Base-by-base conservation (phyloP, 345 rosid genomes). In the Dipteronia sinensis region DNA sequence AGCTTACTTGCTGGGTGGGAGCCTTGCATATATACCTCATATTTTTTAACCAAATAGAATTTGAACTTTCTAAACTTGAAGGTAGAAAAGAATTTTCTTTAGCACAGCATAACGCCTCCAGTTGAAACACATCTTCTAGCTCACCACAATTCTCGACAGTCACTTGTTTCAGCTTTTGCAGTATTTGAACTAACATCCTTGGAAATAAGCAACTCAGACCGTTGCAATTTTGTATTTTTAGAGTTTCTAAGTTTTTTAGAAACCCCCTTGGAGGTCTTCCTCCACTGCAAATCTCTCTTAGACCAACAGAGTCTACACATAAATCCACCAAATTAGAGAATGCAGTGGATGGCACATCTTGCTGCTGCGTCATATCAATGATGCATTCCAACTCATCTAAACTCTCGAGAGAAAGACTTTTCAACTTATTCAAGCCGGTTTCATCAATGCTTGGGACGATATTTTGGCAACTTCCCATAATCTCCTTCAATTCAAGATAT, bases 281-380 rank as follows among this genome's bases (percentile, higher is more conserved):
- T 64, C 67, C 72, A 16, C 67, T 15, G 51, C 66, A 72, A 22
- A 78, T 53, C 63, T 74, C 78, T 67, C 19, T 74, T 19, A 74
- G 40, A 27, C 11, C 2, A 13, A 10, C 7, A 3, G 27, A 8
- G 0, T 7, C 0, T 31, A 73, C 40, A 59, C 6, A 19, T 31
- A 74, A 63, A 15, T 64, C 10, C 61, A 46, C 17, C 62, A 79
- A 73, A 47, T 49, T 67, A 23, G 78, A 79, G 29, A 74, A 74
- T n/a, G 69, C 82, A 19, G 47, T 61, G 22, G 40, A 4, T 15
- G 68, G 63, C 67, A 74, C 59, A 1, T 42, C 46, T 8, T 66
- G 49, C 19, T 31, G 22, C 16, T 49, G 63, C 19, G 65, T 6
- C 2, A 64, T 19, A 46, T 69, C 76, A 27, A 79, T 15, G 2